Evolutionary conservation across 495 filamentous ascomycete genomes (phyloP).

Genomic region (Astrocystis sublimbata): DNA sequence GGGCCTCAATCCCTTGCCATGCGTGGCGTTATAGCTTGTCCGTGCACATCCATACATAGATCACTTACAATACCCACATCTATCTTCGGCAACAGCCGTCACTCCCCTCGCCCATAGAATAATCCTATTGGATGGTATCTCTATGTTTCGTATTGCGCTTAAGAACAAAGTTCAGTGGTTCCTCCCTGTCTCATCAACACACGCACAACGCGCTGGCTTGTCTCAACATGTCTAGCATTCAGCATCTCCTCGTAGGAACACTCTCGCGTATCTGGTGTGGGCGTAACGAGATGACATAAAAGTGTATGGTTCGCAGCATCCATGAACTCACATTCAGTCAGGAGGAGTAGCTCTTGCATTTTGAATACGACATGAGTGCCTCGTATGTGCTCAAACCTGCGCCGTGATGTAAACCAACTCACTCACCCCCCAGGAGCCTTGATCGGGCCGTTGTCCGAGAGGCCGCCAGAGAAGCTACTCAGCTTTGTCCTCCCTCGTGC

Average conservation of each 20-base stretch:
- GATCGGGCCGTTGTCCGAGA: neutral
- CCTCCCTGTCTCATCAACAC: neutral
- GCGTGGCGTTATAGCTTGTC: neutral
- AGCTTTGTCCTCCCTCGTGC: slow-evolving; percentile 5
- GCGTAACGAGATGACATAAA: neutral
- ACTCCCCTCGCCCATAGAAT: too few species aligned
- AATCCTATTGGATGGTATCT: too few species aligned
- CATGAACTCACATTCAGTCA: too few species aligned
- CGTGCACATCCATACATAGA: neutral
- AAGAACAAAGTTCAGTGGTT: too few species aligned
- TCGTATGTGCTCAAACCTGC: neutral
- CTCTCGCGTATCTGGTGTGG: neutral
- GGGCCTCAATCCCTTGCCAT: neutral
- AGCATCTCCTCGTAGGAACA: neutral
- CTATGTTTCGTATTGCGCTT: too few species aligned
- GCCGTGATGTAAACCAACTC: neutral
- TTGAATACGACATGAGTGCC: too few species aligned
- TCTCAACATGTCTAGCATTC: neutral
- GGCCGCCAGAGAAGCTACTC: neutral
- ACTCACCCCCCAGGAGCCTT: neutral
- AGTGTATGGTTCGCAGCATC: neutral
- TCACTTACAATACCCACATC: neutral
- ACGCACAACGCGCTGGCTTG: neutral
- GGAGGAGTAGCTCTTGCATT: too few species aligned
- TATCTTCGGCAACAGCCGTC: slow-evolving; percentile 13